phyloP scores from a whole-genome alignment of 192 early-diverging fungal genomes.

The Podila minutissima region DNA sequence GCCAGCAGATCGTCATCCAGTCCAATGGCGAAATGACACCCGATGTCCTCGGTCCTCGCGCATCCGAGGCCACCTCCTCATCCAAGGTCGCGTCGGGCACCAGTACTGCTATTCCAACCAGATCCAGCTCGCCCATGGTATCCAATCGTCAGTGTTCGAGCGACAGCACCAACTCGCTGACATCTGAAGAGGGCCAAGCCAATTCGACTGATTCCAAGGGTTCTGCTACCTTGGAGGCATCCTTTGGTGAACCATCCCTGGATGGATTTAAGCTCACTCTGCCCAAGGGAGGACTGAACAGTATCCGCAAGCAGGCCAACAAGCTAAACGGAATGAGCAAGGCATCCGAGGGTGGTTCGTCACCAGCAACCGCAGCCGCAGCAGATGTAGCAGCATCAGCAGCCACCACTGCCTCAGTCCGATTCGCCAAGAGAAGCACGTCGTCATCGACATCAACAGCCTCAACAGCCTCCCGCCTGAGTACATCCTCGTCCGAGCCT shows the following conservation, averaged over 20 bases:
- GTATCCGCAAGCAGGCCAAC: not conserved
- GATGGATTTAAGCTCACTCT: constrained; percentile 5
- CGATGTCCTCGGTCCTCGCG: not conserved
- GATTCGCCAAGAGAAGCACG: constrained; percentile 34
- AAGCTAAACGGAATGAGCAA: not conserved
- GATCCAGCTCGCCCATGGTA: not conserved
- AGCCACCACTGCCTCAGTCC: constrained; percentile 29
- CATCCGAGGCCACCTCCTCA: constrained; percentile 1
- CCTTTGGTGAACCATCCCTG: not conserved
- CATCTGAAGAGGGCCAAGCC: not conserved
- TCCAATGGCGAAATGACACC: not conserved
- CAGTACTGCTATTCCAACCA: not conserved
- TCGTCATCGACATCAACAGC: not conserved
- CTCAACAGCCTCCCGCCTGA: not conserved
- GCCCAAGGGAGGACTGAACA: not conserved
- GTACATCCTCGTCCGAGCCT: not conserved
- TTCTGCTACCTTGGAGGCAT: not conserved
- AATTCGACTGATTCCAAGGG: not conserved
- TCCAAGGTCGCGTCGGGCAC: not conserved
- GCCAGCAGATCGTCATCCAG: constrained; percentile 34
- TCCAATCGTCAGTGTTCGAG: not conserved
- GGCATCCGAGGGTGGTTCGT: not conserved
- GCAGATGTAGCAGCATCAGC: not conserved
- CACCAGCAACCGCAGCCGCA: not conserved
- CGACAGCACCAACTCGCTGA: not conserved